Evolutionary conservation across 169 alveolate genomes (phyloP), one percentile per base, ranked within the genome.

Genomic region (Plasmodium cynomolgi): DNA sequence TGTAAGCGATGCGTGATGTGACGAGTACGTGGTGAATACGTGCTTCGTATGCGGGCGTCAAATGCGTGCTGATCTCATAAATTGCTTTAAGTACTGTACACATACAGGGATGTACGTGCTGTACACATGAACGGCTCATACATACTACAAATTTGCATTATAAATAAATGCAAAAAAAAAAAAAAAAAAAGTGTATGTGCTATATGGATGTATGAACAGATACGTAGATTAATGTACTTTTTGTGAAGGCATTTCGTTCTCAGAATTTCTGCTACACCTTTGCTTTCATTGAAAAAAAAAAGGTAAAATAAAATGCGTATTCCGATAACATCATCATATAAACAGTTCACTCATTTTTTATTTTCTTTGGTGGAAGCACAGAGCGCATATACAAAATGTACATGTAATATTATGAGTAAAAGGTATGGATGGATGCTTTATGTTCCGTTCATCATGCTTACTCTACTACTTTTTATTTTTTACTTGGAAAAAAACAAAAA

Each of bases 261-360:
- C 72, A 20, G 2, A 4, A 13, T 26, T 31, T 15, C 79, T 79
- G 47, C 34, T 54, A 31, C 34, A 82, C 33, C 84, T 80, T 80
- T 80, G 84, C 84, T 13, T 80, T 80, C 31, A 41, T 33, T 68
- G 39, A 82, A 39, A 58, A 82, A 81, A 82, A 58, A 82, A 54
- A 82, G 13, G 37, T 11, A 50, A 50, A 50, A 23, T 23, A 39
- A 54, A 80, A 80, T 80, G 31, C 29, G 84, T 44, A 31, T 80
- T 80, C 1, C 58, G 13, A 50, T 82, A 82, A 82, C 90, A 82
- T 82, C 80, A 56, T 17, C 80, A 56, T 31, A 7, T 58, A 31
- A 41, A 31, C 23, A 37, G 80, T 50, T 31, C 37, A 54, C 90
- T 54, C 39, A 15, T 23, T 82, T 31, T 82, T 82, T 47, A 44